These are phyloP conservation scores for Wallemia ichthyophaga DNA, from an alignment of 1,284 basidiomycete species.

Conservation along the genomic window DNA sequence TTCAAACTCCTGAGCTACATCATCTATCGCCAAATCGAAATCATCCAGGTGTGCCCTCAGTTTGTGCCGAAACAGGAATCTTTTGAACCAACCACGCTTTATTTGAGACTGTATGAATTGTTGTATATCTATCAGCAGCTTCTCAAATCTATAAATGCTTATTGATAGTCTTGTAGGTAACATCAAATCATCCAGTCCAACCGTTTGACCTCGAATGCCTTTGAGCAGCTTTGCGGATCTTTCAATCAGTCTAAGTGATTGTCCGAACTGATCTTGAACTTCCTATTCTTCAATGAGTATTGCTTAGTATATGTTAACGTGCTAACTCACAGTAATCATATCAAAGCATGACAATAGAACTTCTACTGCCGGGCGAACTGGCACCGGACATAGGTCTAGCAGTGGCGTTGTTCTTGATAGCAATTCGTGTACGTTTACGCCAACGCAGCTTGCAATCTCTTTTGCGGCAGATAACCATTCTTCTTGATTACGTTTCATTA, in stretches of 20 bases:
- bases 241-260: neutral
- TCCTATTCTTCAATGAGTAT: neutral
- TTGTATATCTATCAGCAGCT: neutral
- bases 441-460: neutral
- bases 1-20: neutral
- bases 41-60: neutral
- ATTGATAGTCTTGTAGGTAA: neutral
- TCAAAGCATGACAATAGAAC: neutral
- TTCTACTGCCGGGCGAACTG: neutral
- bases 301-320: neutral
- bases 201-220: neutral
- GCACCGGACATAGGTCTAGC: neutral
- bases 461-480: neutral
- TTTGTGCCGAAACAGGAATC: neutral
- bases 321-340: neutral
- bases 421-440: neutral
- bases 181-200: neutral
- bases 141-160: neutral
- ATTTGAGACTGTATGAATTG: neutral
- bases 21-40: neutral
- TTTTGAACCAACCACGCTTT: neutral
- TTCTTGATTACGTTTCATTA: neutral
- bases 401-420: neutral
- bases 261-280: neutral
- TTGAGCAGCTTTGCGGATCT: neutral